These are phyloP conservation scores for Zygosaccharomyces siamensis DNA, from an alignment of 805 yeast species.

Conservation along the genomic window DNA sequence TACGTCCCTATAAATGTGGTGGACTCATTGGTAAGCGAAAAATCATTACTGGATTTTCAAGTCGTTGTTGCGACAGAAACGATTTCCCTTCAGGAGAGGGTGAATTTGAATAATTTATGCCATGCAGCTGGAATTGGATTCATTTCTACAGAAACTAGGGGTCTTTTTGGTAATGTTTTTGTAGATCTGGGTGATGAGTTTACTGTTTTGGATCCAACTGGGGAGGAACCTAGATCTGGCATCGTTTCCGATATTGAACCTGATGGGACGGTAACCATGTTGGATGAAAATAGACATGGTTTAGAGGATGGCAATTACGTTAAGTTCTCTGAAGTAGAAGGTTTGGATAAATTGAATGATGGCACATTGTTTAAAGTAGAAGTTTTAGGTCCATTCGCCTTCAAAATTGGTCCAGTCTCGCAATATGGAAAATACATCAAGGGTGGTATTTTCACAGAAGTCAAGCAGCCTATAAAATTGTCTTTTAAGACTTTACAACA, in stretches of 20 bases:
- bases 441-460: slow-evolving; percentile 92
- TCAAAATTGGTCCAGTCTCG: slow-evolving; percentile 53
- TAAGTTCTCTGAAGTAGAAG: slow-evolving; percentile 79
- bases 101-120: slow-evolving; percentile 68
- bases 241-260: slow-evolving; percentile 83
- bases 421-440: slow-evolving; percentile 62
- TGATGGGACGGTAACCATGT: slow-evolving; percentile 87
- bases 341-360: slow-evolving; percentile 67
- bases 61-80: slow-evolving; percentile 80
- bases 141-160: slow-evolving; percentile 77
- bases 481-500: slow-evolving; percentile 58
- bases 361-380: slow-evolving; percentile 70
- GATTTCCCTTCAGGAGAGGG: slow-evolving; percentile 63
- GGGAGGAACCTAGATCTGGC: slow-evolving; percentile 88
- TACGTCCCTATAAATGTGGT: slow-evolving; percentile 83
- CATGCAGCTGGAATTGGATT: slow-evolving; percentile 71
- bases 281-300: slow-evolving; percentile 90
- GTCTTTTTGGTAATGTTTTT: slow-evolving; percentile 82
- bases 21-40: slow-evolving; percentile 47
- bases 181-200: slow-evolving; percentile 86
- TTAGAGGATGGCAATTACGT: slow-evolving; percentile 89
- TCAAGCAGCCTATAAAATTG: slow-evolving; percentile 68
- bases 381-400: slow-evolving; percentile 94
- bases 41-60: slow-evolving; percentile 53
- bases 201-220: slow-evolving; percentile 76